These are phyloP conservation scores for Trichoderma sp. DNA, from an alignment of 2,329 filamentous ascomycete species.

Conservation along the genomic window DNA sequence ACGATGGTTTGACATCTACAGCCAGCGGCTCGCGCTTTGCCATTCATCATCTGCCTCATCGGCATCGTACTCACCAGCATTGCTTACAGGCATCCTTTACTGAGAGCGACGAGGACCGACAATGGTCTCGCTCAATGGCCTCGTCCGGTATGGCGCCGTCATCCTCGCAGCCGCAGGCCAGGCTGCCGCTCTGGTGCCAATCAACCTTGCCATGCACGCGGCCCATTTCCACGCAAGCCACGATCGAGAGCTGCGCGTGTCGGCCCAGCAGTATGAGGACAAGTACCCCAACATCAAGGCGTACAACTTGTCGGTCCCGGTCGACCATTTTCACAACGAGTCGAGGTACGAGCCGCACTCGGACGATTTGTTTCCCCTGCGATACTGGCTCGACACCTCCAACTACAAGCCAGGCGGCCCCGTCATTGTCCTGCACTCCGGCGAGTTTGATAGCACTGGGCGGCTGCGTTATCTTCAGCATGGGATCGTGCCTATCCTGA, in stretches of 20 bases:
- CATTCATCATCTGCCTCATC: background rate
- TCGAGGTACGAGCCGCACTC: conserved; percentile 76
- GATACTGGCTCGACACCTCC: conserved; percentile 81
- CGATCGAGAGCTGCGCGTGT: conserved; percentile 16
- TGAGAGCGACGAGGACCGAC: background rate
- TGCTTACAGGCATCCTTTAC: background rate
- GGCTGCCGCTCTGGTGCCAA: conserved; percentile 19
- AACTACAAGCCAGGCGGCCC: conserved; percentile 78
- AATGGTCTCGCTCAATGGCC: conserved; percentile 13
- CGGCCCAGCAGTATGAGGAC: conserved; percentile 3
- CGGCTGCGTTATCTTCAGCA: conserved; percentile 73
- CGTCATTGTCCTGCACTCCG: conserved; percentile 73
- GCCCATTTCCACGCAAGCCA: background rate
- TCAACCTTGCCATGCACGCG: conserved; percentile 17
- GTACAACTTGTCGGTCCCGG: conserved; percentile 49
- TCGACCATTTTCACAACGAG: conserved; percentile 86
- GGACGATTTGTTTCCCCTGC: conserved; percentile 66
- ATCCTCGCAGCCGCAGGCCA: conserved; percentile 3
- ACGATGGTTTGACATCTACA: background rate
- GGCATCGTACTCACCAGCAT: background rate
- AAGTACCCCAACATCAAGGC: conserved; percentile 31
- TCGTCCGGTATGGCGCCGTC: conserved; percentile 19
- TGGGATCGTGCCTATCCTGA: conserved; percentile 72
- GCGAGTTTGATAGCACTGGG: conserved; percentile 44
- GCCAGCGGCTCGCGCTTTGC: background rate